Base-by-base conservation (phyloP, 352 stramenopile species). In the Saprolegnia parasitica region DNA sequence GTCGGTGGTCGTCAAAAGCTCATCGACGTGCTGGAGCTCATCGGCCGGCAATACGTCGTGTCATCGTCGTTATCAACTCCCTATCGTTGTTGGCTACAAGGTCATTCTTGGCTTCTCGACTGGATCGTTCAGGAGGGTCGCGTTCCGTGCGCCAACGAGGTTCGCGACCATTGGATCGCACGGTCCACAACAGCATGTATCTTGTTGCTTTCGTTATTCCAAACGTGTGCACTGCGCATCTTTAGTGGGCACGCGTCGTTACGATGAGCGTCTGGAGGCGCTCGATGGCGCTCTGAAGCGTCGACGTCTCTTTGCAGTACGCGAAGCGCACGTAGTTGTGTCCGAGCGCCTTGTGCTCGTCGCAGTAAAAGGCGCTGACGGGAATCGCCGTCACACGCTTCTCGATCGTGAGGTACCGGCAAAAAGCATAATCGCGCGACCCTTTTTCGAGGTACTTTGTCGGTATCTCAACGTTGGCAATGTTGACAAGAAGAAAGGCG, bases 221-320 rank as follows among this genome's bases (percentile, higher is more conserved):
- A n/a, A n/a, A n/a, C n/a, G n/a, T n/a, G n/a, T n/a, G n/a, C n/a
- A n/a, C n/a, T n/a, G n/a, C n/a, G n/a, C n/a, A n/a, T n/a, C n/a
- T n/a, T 35, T 35, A 35, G 29, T 35, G 29, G 29, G 29, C 29
- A 5, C 2, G 29, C 29, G 29, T 6, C 26, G 13, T 60, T 8
- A 70, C 20, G 5, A 61, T 6, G 21, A 70, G 54, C 32, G 63
- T 62, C 54, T 70, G 63, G 45, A 93, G 77, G 40, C 85, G 85
- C 68, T 77, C 78, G 71, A 93, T 96, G 63, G 93, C 93, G 61
- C 95, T 81, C 23, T 79, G 73, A 37, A 98, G 84, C 16, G 52
- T 60, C 24, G 13, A 16, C n/a, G 88, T 94, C 39, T 96, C 85
- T 82, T 98, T 98, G 83, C 95, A 99, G 79, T 97, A 99, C 37